These are phyloP conservation scores for Neurospora sp. DNA, from an alignment of 495 filamentous ascomycete species.

Conservation along the genomic window DNA sequence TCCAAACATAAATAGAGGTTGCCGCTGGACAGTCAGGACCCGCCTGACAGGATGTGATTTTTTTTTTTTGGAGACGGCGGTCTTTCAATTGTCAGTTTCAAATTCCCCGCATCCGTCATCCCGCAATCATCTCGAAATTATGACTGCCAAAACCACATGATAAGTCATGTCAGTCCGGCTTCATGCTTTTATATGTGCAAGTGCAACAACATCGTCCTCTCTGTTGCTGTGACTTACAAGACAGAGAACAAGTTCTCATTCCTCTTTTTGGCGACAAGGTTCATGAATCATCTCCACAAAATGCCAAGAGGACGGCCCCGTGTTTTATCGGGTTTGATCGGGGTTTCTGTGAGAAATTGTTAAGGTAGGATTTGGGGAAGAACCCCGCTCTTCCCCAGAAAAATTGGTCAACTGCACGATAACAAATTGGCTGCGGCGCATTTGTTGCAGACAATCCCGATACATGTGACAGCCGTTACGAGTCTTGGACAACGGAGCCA, in stretches of 20 bases:
- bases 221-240: neutral
- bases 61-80: neutral
- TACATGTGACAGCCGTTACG: neutral
- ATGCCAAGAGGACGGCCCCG: neutral
- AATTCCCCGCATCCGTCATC: neutral
- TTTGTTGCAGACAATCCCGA: neutral
- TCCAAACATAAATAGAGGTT: neutral
- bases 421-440: neutral
- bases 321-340: neutral
- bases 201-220: neutral
- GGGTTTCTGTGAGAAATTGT: neutral
- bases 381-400: neutral
- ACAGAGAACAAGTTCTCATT: neutral
- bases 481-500: neutral
- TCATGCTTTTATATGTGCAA: neutral
- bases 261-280: neutral
- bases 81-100: neutral
- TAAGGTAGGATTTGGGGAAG: neutral
- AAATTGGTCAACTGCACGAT: neutral
- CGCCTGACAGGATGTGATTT: neutral
- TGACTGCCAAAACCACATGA: neutral
- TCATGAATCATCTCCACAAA: neutral
- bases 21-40: neutral
- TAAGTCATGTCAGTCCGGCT: neutral
- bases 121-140: neutral